Percentiles rank a stretch among this genome's conserved stretches.
Conservation (phyloP, 805 yeast genomes). For the Lipomyces anomalus region DNA sequence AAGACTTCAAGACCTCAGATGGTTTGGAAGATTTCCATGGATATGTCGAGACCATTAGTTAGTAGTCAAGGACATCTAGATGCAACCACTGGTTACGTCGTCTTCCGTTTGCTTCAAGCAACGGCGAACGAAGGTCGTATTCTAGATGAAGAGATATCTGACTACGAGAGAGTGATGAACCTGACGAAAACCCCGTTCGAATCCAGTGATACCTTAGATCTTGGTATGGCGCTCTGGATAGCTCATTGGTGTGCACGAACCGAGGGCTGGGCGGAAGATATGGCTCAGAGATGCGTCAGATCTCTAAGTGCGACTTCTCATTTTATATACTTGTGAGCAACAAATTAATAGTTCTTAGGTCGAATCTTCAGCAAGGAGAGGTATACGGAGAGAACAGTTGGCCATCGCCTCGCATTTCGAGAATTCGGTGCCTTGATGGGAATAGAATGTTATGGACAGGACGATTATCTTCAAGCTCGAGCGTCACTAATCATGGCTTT, state of each 20-base stretch:
- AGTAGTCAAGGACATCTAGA: conserved; percentile 5
- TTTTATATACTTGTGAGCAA: neutral
- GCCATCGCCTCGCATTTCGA: conserved; percentile 3
- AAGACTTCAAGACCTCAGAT: conserved; percentile 1
- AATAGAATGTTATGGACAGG: conserved; percentile 3
- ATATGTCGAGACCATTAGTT: conserved; percentile 5
- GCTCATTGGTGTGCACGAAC: conserved; percentile 3
- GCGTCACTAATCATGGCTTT: conserved; percentile 2
- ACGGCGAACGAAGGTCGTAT: conserved; percentile 3
- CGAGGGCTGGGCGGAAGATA: conserved; percentile 2
- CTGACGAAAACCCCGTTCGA: neutral
- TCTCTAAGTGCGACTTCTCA: conserved; percentile 2
- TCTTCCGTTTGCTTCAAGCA: conserved; percentile 3
- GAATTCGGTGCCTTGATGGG: conserved; percentile 5
- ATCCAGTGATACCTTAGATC: conserved; percentile 4
- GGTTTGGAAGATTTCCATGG: conserved; percentile 6
- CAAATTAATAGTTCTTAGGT: neutral
- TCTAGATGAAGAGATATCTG: conserved; percentile 3
- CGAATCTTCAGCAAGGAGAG: conserved; percentile 4
- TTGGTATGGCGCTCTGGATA: conserved; percentile 5
- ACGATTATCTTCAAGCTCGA: neutral
- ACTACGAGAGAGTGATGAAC: conserved; percentile 4
- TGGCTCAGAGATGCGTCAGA: conserved; percentile 5
- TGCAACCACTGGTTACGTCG: conserved; percentile 3
- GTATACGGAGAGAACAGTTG: conserved; percentile 1